Evolutionary conservation across 2,329 filamentous ascomycete genomes (phyloP).

Genomic region (Hymenoscyphus fraxineus): DNA sequence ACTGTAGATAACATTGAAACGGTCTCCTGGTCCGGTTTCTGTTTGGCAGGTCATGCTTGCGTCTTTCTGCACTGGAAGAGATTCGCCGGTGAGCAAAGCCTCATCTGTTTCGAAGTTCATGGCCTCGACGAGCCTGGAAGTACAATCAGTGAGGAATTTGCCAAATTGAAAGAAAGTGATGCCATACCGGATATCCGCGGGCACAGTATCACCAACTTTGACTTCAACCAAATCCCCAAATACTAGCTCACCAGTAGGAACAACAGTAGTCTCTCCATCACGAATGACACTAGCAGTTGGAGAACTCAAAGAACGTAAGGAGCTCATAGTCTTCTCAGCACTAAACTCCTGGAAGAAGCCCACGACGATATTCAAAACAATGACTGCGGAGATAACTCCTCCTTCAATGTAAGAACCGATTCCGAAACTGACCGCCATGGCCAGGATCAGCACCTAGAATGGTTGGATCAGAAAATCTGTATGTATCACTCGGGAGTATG

Average conservation of each 20-base stretch:
- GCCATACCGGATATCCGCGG: constrained; percentile 38
- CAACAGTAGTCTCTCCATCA: constrained; percentile 45
- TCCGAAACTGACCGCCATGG: constrained; percentile 55
- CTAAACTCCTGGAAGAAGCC: constrained; percentile 53
- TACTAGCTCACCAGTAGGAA: constrained; percentile 52
- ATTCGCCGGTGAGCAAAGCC: constrained; percentile 60
- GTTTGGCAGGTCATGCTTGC: constrained; percentile 45
- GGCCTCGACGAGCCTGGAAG: constrained; percentile 43
- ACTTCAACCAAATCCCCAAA: constrained; percentile 56
- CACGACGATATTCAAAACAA: constrained; percentile 54
- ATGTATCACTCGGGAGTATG: constrained; percentile 8
- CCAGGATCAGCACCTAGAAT: constrained; percentile 49
- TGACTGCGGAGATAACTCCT: constrained; percentile 55
- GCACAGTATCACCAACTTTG: constrained; percentile 44
- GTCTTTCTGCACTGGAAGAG: constrained; percentile 53
- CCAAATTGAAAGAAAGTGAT: too few relatives aligned
- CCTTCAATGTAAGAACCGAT: constrained; percentile 59
- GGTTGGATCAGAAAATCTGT: constrained; percentile 32
- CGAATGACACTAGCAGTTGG: constrained; percentile 49
- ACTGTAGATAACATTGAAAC: constrained; percentile 58
- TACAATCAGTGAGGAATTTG: constrained; percentile 13
- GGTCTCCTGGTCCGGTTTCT: constrained; percentile 55
- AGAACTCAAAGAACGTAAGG: constrained; percentile 46
- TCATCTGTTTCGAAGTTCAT: constrained; percentile 58
- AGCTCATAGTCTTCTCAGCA: constrained; percentile 52